These are phyloP conservation scores for Phylloboletellus chloephorus DNA, from an alignment of 1,284 basidiomycete species.

Conservation along the genomic window DNA sequence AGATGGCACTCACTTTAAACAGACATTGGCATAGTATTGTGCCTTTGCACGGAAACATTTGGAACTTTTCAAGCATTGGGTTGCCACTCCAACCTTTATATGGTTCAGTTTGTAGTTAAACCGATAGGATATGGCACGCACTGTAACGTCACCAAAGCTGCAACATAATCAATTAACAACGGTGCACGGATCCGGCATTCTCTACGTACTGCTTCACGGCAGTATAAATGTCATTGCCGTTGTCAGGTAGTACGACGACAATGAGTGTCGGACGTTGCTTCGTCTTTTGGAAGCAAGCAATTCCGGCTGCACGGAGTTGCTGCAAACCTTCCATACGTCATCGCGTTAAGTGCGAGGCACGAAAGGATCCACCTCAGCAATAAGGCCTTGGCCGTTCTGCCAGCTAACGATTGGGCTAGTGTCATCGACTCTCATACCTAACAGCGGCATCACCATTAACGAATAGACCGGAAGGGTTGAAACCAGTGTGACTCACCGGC, in stretches of 20 bases:
- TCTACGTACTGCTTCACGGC: slow-evolving; percentile 65
- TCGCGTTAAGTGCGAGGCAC: neutral
- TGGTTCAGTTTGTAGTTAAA: slow-evolving; percentile 4
- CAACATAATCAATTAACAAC: slow-evolving; percentile 1
- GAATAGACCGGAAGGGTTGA: neutral
- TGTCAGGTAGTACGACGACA: slow-evolving; percentile 67
- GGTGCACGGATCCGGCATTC: slow-evolving; percentile 12
- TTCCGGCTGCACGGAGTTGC: slow-evolving; percentile 48
- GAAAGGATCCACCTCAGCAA: slow-evolving; percentile 38
- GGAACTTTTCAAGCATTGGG: slow-evolving; percentile 63
- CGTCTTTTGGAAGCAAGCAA: slow-evolving; percentile 37
- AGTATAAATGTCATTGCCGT: slow-evolving; percentile 66
- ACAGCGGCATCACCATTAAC: neutral
- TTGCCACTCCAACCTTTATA: slow-evolving; percentile 60
- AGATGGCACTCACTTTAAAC: slow-evolving; percentile 54
- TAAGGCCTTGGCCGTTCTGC: slow-evolving; percentile 49
- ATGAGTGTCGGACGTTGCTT: slow-evolving; percentile 49
- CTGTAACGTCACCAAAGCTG: slow-evolving; percentile 67
- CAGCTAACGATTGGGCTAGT: slow-evolving; percentile 42
- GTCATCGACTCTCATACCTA: slow-evolving; percentile 49
- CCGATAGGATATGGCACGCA: slow-evolving; percentile 27
- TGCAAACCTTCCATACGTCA: slow-evolving; percentile 17
- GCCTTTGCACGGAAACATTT: slow-evolving; percentile 60
- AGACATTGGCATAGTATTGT: slow-evolving; percentile 75
- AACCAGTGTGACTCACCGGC: slow-evolving; percentile 45